Evolutionary conservation across 805 yeast genomes (phyloP).

Genomic region (Metschnikowia drakensbergensis): DNA sequence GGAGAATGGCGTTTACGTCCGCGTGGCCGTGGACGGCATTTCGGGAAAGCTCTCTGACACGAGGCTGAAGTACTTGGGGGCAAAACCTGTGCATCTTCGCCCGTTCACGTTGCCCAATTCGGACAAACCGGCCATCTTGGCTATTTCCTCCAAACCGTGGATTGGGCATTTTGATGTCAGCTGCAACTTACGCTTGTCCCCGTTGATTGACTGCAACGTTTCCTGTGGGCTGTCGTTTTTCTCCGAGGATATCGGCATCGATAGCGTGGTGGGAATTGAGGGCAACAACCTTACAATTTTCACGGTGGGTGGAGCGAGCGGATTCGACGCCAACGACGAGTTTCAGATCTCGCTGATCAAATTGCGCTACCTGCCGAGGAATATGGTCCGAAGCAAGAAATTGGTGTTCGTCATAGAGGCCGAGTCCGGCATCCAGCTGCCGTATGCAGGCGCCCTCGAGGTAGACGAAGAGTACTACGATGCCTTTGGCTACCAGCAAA

Average conservation of each 20-base stretch:
- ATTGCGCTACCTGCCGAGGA: constrained; percentile 51
- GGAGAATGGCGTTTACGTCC: constrained; percentile 75
- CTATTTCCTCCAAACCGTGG: constrained; percentile 56
- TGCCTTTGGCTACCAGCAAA: constrained; percentile 42
- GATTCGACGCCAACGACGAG: constrained; percentile 25
- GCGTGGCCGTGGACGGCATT: constrained; percentile 51
- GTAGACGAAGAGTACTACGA: constrained; percentile 35
- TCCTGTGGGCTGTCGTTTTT: constrained; percentile 49
- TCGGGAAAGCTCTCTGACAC: constrained; percentile 62
- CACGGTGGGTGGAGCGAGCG: constrained; percentile 41
- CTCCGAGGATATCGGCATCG: constrained; percentile 58
- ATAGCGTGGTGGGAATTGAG: constrained; percentile 62
- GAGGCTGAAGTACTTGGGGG: constrained; percentile 69
- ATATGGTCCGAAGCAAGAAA: constrained; percentile 24
- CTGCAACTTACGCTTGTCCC: constrained; percentile 41
- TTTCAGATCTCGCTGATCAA: constrained; percentile 31
- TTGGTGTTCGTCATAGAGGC: constrained; percentile 43
- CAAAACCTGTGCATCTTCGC: constrained; percentile 54
- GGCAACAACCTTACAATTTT: constrained; percentile 53
- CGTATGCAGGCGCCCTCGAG: constrained; percentile 21
- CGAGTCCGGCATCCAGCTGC: constrained; percentile 37
- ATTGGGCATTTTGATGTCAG: constrained; percentile 39
- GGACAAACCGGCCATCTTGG: constrained; percentile 38
- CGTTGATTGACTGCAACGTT: constrained; percentile 43
- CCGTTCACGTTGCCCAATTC: constrained; percentile 22